phyloP scores from a whole-genome alignment of 768 basidiomycete species.

The Hysterangium stoloniferum region DNA sequence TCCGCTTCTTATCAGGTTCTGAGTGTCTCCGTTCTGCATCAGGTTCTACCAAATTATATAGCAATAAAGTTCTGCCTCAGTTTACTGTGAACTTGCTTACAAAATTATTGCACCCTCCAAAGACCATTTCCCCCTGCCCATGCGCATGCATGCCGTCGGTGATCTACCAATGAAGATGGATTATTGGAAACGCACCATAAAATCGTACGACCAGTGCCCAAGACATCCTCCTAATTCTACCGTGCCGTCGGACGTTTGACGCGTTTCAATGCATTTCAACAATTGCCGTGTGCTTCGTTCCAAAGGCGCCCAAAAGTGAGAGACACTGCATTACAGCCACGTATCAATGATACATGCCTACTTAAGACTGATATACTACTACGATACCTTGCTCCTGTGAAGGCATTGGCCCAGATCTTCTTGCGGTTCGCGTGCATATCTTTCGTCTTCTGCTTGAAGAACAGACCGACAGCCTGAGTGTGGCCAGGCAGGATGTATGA shows the following conservation, averaged over 20 bases:
- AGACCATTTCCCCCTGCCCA: constrained; percentile 22
- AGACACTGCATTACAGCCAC: background rate
- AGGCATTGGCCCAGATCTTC: constrained; percentile 22
- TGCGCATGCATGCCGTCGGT: constrained; percentile 8
- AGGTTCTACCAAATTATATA: constrained; percentile 12
- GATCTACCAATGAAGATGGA: background rate
- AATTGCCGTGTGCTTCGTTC: constrained; percentile 17
- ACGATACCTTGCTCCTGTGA: constrained; percentile 22
- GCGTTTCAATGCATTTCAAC: constrained; percentile 13
- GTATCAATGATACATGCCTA: background rate
- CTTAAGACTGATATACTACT: constrained; percentile 13
- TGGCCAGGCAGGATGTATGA: constrained; percentile 20
- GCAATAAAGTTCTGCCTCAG: background rate
- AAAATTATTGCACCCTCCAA: constrained; percentile 18
- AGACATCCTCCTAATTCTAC: constrained; percentile 17
- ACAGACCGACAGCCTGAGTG: constrained; percentile 15
- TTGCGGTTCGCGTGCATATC: constrained; percentile 20
- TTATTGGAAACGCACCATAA: constrained; percentile 16
- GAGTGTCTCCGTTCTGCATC: constrained; percentile 20
- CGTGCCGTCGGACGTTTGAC: constrained; percentile 6
- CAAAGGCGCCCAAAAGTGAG: constrained; percentile 14
- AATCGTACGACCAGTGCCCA: constrained; percentile 22
- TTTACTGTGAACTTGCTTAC: background rate
- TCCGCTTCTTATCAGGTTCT: constrained; percentile 17
- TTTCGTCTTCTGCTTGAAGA: constrained; percentile 22